phyloP scores from a whole-genome alignment of 164 flowering plant species.

The Nymphaea thermarum region DNA sequence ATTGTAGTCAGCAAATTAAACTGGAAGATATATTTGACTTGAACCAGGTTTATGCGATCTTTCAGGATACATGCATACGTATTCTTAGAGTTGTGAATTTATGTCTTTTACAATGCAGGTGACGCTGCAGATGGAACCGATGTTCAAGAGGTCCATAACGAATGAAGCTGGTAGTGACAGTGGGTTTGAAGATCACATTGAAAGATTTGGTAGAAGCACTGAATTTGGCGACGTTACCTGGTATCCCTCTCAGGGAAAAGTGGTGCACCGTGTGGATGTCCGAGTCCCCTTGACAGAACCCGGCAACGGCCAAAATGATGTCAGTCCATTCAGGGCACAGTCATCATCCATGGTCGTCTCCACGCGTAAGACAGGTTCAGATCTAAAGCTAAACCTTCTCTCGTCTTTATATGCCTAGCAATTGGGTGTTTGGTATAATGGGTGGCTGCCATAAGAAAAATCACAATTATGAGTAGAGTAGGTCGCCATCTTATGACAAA shows the following conservation, averaged over 20 bases:
- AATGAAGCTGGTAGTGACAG: conserved; percentile 1
- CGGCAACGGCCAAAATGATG: conserved; percentile 5
- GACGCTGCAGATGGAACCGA: conserved; percentile 8
- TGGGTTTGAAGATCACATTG: conserved; percentile 2
- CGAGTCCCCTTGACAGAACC: conserved; percentile 1
- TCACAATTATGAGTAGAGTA: too few species aligned
- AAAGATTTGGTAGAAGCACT: conserved; percentile 4
- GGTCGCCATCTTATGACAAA: too few species aligned
- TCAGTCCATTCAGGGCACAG: conserved; percentile 4
- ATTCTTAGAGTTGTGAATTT: too few species aligned
- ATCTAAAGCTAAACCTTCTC: background rate
- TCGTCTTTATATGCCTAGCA: too few species aligned
- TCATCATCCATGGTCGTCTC: background rate
- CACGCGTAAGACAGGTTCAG: background rate
- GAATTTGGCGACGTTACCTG: conserved; percentile 5
- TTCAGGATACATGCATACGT: too few species aligned
- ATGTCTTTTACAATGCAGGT: background rate
- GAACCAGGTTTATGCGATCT: too few species aligned
- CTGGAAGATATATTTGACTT: too few species aligned
- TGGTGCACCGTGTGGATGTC: conserved; percentile 4
- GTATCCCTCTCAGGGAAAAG: conserved; percentile 5
- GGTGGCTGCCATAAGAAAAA: too few species aligned
- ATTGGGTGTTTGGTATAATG: too few species aligned
- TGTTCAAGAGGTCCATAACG: conserved; percentile 8
- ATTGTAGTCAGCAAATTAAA: too few species aligned